Evolutionary conservation across 1,139 yeast species (phyloP).

Genomic region (Candida mesenterica): DNA sequence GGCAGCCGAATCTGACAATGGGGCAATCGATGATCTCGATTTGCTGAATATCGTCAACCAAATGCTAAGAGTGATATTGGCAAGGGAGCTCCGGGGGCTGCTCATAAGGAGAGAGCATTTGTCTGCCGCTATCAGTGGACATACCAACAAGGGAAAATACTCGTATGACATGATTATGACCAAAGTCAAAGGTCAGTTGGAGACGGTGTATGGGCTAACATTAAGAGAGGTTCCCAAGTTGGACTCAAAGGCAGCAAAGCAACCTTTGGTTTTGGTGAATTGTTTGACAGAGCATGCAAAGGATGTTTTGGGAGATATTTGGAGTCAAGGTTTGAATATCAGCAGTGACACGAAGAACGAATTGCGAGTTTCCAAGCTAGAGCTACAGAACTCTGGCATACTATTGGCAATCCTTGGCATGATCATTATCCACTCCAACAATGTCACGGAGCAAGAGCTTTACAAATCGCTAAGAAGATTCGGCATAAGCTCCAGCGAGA

Average conservation of each 20-base stretch:
- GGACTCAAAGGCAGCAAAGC: constrained; percentile 10
- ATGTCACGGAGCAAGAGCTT: constrained; percentile 29
- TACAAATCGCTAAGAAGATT: constrained; percentile 22
- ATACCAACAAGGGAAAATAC: constrained; percentile 2
- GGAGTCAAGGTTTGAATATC: constrained; percentile 8
- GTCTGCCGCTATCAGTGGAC: constrained; percentile 14
- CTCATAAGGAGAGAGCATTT: constrained; percentile 28
- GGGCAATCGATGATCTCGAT: constrained; percentile 10
- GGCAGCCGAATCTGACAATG: too few relatives aligned
- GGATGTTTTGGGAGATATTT: constrained; percentile 18
- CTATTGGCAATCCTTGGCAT: constrained; percentile 26
- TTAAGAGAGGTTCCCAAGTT: constrained; percentile 21
- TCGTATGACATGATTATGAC: constrained; percentile 19
- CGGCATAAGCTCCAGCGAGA: constrained; percentile 26
- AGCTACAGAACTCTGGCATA: constrained; percentile 32
- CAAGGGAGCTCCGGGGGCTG: constrained; percentile 26
- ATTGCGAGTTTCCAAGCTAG: constrained; percentile 22
- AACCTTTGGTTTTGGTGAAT: constrained; percentile 21
- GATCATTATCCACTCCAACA: constrained; percentile 36
- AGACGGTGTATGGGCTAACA: constrained; percentile 31
- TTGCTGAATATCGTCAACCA: constrained; percentile 15
- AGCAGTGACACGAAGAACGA: constrained; percentile 9
- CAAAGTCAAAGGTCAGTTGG: constrained; percentile 20
- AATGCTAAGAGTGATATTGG: constrained; percentile 23
- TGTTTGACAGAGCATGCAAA: constrained; percentile 22